Conservation (phyloP, 1,284 basidiomycete genomes). For the Ganoderma lucidum region DNA sequence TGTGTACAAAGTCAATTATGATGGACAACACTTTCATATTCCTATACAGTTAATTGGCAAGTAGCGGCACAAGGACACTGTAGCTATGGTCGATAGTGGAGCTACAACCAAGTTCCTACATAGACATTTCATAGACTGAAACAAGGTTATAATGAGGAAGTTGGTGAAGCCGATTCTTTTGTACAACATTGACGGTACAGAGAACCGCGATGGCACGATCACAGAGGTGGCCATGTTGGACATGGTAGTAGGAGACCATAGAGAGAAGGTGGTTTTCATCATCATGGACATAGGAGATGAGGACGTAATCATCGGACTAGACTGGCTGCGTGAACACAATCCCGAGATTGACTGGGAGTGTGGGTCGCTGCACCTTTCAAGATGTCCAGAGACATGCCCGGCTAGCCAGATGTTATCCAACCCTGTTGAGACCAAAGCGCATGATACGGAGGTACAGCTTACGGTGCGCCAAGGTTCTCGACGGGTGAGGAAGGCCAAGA, state of each 20-base stretch:
- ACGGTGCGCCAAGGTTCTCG: neutral
- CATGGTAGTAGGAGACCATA: neutral
- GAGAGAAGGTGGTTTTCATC: neutral
- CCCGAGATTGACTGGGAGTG: neutral
- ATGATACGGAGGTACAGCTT: conserved; percentile 9
- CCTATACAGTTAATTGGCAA: neutral
- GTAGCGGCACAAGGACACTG: neutral
- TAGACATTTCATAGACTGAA: neutral
- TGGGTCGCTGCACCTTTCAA: neutral
- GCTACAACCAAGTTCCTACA: too few relatives aligned
- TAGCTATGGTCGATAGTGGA: too few relatives aligned
- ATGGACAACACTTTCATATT: neutral
- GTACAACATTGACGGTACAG: neutral
- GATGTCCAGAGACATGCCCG: neutral
- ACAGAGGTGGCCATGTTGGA: neutral
- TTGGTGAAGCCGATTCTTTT: neutral
- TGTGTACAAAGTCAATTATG: neutral
- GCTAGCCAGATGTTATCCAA: neutral
- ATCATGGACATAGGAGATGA: neutral
- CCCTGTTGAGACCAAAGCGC: neutral
- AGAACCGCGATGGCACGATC: neutral
- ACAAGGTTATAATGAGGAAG: neutral
- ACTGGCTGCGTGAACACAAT: neutral
- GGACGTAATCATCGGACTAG: neutral
- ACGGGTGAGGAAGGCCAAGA: neutral